These are phyloP conservation scores for Allium sativum DNA, from an alignment of 106 monocot species.

Conservation along the genomic window DNA sequence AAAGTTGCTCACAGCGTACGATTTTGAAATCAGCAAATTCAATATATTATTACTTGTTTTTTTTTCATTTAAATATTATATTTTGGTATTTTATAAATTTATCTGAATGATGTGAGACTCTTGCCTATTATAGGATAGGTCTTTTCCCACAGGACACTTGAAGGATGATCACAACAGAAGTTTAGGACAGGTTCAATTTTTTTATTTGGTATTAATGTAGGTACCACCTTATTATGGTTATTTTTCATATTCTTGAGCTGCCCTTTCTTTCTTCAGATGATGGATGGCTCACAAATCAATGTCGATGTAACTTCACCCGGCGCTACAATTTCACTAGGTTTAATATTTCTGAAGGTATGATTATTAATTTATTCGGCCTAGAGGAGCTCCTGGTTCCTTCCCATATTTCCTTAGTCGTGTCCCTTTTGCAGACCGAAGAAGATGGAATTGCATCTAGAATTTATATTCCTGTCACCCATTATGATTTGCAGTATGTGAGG, in stretches of 20 bases:
- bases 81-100: background rate
- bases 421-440: slow-evolving; percentile 60
- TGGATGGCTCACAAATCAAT: slow-evolving; percentile 79
- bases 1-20: slow-evolving; percentile 27
- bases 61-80: slow-evolving; percentile 1
- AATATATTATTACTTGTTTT: too few relatives aligned
- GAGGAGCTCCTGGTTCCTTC: too few relatives aligned
- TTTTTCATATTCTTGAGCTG: background rate
- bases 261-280: slow-evolving; percentile 36
- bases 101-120: background rate
- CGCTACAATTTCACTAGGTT: slow-evolving; percentile 81
- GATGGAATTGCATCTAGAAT: slow-evolving; percentile 61
- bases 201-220: background rate
- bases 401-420: too few relatives aligned
- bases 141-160: slow-evolving; percentile 9
- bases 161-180: slow-evolving; percentile 41
- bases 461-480: slow-evolving; percentile 64
- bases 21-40: too few relatives aligned
- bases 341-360: slow-evolving; percentile 84
- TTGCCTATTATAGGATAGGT: slow-evolving; percentile 34
- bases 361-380: too few relatives aligned
- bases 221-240: background rate
- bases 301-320: slow-evolving; percentile 95
- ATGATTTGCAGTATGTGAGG: slow-evolving; percentile 90
- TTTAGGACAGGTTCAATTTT: slow-evolving; percentile 47